These are phyloP conservation scores for Fragilariopsis cylindrus DNA, from an alignment of 108 stramenopile genomes.

Conservation along the genomic window DNA sequence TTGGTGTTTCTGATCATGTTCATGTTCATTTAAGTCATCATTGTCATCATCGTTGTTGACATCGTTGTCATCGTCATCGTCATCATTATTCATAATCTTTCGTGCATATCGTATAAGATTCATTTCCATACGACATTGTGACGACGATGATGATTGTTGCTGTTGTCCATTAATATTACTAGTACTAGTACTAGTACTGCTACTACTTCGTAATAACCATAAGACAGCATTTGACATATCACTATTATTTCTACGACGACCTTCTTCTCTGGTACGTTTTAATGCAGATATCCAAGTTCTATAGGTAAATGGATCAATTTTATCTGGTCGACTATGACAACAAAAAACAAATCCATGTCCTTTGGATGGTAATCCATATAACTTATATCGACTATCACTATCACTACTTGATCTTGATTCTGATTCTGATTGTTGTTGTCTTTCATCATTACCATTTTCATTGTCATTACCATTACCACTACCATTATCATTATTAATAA, in stretches of 20 bases:
- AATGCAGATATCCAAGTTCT: constrained; percentile 69
- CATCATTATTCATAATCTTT: no score
- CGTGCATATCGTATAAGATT: no score
- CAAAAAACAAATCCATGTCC: constrained; percentile 69
- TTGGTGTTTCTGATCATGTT: no score
- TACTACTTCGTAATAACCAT: constrained; percentile 79
- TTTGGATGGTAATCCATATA: constrained; percentile 58
- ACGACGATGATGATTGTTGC: not conserved
- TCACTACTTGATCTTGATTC: constrained; percentile 44
- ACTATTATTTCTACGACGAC: not conserved
- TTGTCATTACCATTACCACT: no score
- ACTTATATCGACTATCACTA: constrained; percentile 40
- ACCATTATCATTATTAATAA: not conserved
- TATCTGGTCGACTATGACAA: constrained; percentile 85
- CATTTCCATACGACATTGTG: not conserved
- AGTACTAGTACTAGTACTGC: no score
- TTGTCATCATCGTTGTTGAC: no score
- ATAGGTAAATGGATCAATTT: constrained; percentile 85
- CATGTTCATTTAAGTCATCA: no score
- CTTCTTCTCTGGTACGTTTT: constrained; percentile 38
- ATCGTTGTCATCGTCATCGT: no score
- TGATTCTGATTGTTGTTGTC: not conserved
- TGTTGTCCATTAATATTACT: no score
- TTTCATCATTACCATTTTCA: not conserved
- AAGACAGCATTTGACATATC: constrained; percentile 47